Conservation (phyloP, 2,329 filamentous ascomycete genomes). For the Fusarium lateritium region DNA sequence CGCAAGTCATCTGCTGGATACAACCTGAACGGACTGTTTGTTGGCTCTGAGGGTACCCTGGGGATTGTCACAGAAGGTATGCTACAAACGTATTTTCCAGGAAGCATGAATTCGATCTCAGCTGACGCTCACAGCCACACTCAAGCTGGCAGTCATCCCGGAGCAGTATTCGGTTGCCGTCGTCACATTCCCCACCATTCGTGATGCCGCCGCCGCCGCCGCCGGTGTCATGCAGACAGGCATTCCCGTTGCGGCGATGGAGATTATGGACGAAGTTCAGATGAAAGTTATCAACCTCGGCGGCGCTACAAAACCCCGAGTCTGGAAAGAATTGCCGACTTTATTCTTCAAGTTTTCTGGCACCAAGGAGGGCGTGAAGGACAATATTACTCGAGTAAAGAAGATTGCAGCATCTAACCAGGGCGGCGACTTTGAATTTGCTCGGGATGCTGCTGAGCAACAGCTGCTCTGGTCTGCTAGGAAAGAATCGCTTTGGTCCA, state of each 20-base stretch:
- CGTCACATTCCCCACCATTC: slow-evolving; percentile 83
- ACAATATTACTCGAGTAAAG: slow-evolving; percentile 80
- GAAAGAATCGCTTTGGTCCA: slow-evolving; percentile 88
- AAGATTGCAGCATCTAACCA: slow-evolving; percentile 75
- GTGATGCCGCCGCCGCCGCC: slow-evolving; percentile 81
- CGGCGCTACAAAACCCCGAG: slow-evolving; percentile 75
- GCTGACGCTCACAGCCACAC: slow-evolving; percentile 67
- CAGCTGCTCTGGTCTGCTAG: slow-evolving; percentile 84
- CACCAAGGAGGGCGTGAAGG: slow-evolving; percentile 81
- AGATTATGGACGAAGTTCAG: slow-evolving; percentile 91
- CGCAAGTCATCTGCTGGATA: slow-evolving; percentile 87
- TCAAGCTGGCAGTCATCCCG: slow-evolving; percentile 84
- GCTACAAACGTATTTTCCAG: slow-evolving; percentile 4
- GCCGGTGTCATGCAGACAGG: slow-evolving; percentile 82
- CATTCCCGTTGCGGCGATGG: slow-evolving; percentile 82
- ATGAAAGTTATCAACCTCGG: slow-evolving; percentile 86
- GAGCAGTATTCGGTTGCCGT: slow-evolving; percentile 84
- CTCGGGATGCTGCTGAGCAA: slow-evolving; percentile 78
- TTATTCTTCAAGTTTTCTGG: slow-evolving; percentile 91
- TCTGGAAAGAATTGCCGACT: slow-evolving; percentile 83
- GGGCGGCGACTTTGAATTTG: slow-evolving; percentile 81
- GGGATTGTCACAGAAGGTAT: slow-evolving; percentile 82
- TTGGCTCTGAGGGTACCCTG: slow-evolving; percentile 86
- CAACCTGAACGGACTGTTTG: slow-evolving; percentile 84
- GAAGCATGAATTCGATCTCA: not conserved